phyloP scores from a whole-genome alignment of 225 moss, liverwort and hornwort genomes.

The Physcomitrellopsis africana region DNA sequence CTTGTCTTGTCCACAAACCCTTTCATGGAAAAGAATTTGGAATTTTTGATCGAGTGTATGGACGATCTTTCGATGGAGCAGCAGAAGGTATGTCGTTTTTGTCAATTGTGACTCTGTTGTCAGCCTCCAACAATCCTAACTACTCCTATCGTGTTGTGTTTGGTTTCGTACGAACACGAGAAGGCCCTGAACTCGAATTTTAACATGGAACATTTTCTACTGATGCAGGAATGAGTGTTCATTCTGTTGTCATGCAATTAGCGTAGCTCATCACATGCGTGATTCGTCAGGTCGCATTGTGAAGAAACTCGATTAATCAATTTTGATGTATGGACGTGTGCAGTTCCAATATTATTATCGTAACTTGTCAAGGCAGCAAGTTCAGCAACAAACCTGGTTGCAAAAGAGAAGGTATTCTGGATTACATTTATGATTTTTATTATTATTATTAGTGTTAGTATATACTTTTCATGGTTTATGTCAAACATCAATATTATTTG shows the following conservation, averaged over 20 bases:
- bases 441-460: not conserved
- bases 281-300: not conserved
- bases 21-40: conserved; percentile 85
- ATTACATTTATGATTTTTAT: not conserved
- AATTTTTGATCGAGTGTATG: conserved; percentile 98
- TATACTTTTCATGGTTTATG: too few relatives aligned
- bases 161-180: too few relatives aligned
- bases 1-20: conserved; percentile 79
- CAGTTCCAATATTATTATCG: conserved; percentile 89
- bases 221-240: too few relatives aligned
- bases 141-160: too few relatives aligned
- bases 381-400: conserved; percentile 84
- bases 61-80: conserved; percentile 99
- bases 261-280: not conserved
- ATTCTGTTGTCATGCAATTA: too few relatives aligned
- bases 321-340: conserved; percentile 1
- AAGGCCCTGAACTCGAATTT: too few relatives aligned
- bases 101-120: not conserved
- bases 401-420: conserved; percentile 74
- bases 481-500: too few relatives aligned
- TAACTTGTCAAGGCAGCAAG: conserved; percentile 81
- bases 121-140: too few relatives aligned
- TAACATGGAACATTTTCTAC: too few relatives aligned
- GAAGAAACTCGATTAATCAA: not conserved
- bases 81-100: conserved; percentile 69